These are phyloP conservation scores for Shiraia sp. DNA, from an alignment of 2,329 filamentous ascomycete species.

Conservation along the genomic window DNA sequence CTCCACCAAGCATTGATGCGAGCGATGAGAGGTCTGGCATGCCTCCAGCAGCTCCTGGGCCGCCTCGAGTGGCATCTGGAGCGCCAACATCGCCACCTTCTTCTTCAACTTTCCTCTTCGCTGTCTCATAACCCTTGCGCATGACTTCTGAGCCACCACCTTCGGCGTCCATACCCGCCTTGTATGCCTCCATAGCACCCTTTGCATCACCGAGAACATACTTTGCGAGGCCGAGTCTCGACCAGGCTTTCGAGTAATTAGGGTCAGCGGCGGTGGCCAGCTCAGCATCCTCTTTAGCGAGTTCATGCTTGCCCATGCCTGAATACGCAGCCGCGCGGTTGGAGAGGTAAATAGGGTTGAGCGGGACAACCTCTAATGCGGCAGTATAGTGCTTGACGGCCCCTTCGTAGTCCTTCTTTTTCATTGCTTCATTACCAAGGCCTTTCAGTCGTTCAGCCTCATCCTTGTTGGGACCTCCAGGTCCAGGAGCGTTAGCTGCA, in stretches of 20 bases:
- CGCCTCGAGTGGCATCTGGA: slow-evolving; percentile 39
- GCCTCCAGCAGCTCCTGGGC: slow-evolving; percentile 62
- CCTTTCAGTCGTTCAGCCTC: slow-evolving; percentile 88
- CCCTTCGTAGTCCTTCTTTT: slow-evolving; percentile 80
- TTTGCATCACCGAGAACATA: slow-evolving; percentile 90
- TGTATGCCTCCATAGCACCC: slow-evolving; percentile 93
- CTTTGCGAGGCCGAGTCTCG: slow-evolving; percentile 83
- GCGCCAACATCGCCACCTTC: slow-evolving; percentile 63
- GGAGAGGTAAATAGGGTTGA: slow-evolving; percentile 94
- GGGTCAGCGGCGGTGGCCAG: slow-evolving; percentile 86
- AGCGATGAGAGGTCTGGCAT: slow-evolving; percentile 87
- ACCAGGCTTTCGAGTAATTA: slow-evolving; percentile 97
- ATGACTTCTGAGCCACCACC: slow-evolving; percentile 95
- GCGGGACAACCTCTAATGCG: slow-evolving; percentile 77
- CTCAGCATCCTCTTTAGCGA: slow-evolving; percentile 85
- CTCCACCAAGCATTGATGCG: slow-evolving; percentile 52
- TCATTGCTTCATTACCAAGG: slow-evolving; percentile 93
- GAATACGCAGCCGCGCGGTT: slow-evolving; percentile 96
- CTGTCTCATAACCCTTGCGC: slow-evolving; percentile 96
- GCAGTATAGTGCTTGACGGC: slow-evolving; percentile 89
- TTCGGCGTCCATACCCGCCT: slow-evolving; percentile 89
- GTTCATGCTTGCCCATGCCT: slow-evolving; percentile 79
- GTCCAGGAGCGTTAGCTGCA: slow-evolving; percentile 37
- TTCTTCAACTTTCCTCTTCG: slow-evolving; percentile 83
- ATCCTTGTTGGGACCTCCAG: slow-evolving; percentile 63